Base-by-base conservation (phyloP, 257 asterid species). In the Solanum habrochaites region DNA sequence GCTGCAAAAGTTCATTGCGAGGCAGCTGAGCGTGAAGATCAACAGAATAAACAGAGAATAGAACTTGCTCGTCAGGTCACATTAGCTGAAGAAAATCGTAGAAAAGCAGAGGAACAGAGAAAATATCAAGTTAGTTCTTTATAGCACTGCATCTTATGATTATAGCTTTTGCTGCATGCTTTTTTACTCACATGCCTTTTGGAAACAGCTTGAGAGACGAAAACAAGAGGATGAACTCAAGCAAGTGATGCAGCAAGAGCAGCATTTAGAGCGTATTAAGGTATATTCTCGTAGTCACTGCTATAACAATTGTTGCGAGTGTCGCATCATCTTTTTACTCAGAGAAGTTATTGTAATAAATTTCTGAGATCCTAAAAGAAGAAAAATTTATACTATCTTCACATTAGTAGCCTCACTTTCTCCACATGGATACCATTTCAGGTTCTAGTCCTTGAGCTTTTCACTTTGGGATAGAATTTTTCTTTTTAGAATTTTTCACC, bases 1-100 rank as follows among this genome's bases (percentile, higher is more conserved):
- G 98, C 97, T 78, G 99, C 99, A 83, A 95, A 89, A 86, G 99
- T 95, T 85, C 99, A 97, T 62, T 93, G 97, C 80, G 99, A 96
- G 75, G 96, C 93, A 69, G 99, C 99, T 89, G 98, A 97, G 94
- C 96, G 94, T 43, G 99, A 96, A 87, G 99, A 97, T 87, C 90
- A 90, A 93, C 95, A 96, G 90, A 93, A 93, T 87, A 87, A 90
- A 87, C 97, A 94, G 93, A 92, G 97, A 89, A 88, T 92, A 89
- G 98, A 94, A 90, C 96, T 93, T 92, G 93, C 95, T 93, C 95
- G 94, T 67, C 98, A 96, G 92, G 96, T 95, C 91, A 94, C 88
- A 84, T 87, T 96, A 96, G 98, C 99, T 37, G 97, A 97, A 86
- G 98, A 96, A 89, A 91, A 94, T 86, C 97, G 95, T 52, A 89